Conservation (phyloP, 2,329 filamentous ascomycete genomes). For the Annulohypoxylon truncatum region DNA sequence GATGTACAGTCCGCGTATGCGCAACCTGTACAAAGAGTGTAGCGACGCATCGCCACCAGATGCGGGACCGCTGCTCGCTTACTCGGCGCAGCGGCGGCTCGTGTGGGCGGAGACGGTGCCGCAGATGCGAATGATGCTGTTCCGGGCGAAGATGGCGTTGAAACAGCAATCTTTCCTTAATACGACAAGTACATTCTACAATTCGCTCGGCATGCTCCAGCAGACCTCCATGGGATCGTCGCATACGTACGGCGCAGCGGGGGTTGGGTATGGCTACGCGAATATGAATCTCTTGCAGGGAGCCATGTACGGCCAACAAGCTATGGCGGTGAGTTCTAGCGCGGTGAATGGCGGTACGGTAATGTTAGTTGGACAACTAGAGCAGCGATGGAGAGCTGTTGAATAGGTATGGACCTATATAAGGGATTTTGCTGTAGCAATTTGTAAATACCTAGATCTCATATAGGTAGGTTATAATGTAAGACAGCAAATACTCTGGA, state of each 20-base stretch:
- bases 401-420: conserved; percentile 48
- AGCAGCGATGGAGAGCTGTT: conserved; percentile 52
- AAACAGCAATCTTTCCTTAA: conserved; percentile 46
- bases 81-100: conserved; percentile 44
- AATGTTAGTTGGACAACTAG: conserved; percentile 47
- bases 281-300: conserved; percentile 49
- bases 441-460: too few species aligned
- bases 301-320: conserved; percentile 49
- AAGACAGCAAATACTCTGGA: too few species aligned
- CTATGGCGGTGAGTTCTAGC: conserved; percentile 36
- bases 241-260: conserved; percentile 47
- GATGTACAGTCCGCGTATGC: conserved; percentile 54
- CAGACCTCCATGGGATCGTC: conserved; percentile 22
- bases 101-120: conserved; percentile 52
- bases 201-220: conserved; percentile 39
- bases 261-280: conserved; percentile 50
- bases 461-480: too few species aligned
- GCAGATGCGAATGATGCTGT: conserved; percentile 45
- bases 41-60: conserved; percentile 45
- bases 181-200: conserved; percentile 45
- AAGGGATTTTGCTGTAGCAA: background rate
- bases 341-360: conserved; percentile 25
- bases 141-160: conserved; percentile 43
- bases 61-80: conserved; percentile 42
- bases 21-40: conserved; percentile 49